A percentile compares a stretch with the other conserved stretches of the same genome.
Evolutionary conservation across 2,329 filamentous ascomycete genomes (phyloP).

Genomic region (Simplicillium aogashimaense): DNA sequence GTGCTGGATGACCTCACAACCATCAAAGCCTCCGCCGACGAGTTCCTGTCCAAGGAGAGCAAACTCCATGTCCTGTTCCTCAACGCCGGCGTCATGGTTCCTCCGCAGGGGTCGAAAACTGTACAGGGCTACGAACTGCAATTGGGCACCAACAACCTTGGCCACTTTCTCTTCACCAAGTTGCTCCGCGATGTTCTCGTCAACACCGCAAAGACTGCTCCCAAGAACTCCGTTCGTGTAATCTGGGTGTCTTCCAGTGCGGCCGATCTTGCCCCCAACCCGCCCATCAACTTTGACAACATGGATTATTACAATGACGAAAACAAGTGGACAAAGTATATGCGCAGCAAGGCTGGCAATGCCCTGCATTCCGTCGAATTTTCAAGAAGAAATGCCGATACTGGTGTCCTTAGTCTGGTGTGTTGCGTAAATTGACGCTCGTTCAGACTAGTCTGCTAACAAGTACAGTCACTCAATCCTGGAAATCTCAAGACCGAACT

Average conservation of each 20-base stretch:
- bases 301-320: slow-evolving; percentile 9
- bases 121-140: slow-evolving; percentile 24
- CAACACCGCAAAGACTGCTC: slow-evolving; percentile 14
- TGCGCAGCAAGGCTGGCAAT: slow-evolving; percentile 11
- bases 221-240: slow-evolving; percentile 14
- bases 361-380: slow-evolving; percentile 13
- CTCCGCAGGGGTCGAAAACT: slow-evolving; percentile 22
- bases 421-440: not conserved
- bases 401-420: slow-evolving; percentile 12
- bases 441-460: not conserved
- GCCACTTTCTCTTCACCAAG: slow-evolving; percentile 23
- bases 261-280: slow-evolving; percentile 5
- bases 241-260: slow-evolving; percentile 13
- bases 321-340: slow-evolving; percentile 10
- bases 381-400: slow-evolving; percentile 11
- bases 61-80: slow-evolving; percentile 23
- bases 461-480: not conserved
- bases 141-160: slow-evolving; percentile 24
- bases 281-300: slow-evolving; percentile 5
- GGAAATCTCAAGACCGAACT: slow-evolving; percentile 18
- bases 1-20: slow-evolving; percentile 22
- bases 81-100: slow-evolving; percentile 25
- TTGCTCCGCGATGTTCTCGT: slow-evolving; percentile 19
- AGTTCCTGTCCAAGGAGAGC: slow-evolving; percentile 9
- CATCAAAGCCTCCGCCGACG: slow-evolving; percentile 13